These are phyloP conservation scores for Pseudogymnoascus sp. DNA, from an alignment of 2,329 filamentous ascomycete genomes.

Conservation along the genomic window DNA sequence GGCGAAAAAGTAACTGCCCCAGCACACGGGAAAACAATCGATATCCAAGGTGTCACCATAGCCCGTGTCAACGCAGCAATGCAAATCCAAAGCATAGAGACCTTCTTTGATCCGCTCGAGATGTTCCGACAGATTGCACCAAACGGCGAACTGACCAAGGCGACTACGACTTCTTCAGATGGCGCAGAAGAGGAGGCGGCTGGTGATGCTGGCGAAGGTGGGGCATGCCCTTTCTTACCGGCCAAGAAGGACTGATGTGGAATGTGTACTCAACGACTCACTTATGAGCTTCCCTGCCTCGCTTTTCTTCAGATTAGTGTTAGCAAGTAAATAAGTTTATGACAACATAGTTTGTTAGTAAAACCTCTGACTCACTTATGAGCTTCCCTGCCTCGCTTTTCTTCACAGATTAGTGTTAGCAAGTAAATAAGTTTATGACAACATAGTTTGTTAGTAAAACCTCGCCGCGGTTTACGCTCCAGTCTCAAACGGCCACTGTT, in stretches of 20 bases:
- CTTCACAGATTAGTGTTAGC: neutral
- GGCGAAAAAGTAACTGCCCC: constrained; percentile 55
- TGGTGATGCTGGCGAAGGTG: neutral
- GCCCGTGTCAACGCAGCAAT: constrained; percentile 53
- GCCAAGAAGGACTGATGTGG: neutral
- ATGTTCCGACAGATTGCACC: constrained; percentile 59
- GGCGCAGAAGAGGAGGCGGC: neutral
- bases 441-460: neutral
- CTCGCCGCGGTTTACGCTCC: neutral
- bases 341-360: neutral
- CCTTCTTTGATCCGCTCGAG: constrained; percentile 57
- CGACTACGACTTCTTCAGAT: neutral
- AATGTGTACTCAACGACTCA: neutral
- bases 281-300: neutral
- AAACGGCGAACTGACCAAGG: constrained; percentile 25
- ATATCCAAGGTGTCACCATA: constrained; percentile 55
- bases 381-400: neutral
- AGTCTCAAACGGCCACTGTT: neutral
- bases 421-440: neutral
- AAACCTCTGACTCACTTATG: neutral
- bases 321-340: neutral
- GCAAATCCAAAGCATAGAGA: constrained; percentile 49
- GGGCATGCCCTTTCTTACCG: neutral
- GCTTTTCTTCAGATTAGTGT: neutral
- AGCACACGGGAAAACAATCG: constrained; percentile 51